Percentiles rank a stretch among this genome's conserved stretches.
phyloP scores from a whole-genome alignment of 2,329 filamentous ascomycete genomes.

The Neofusicoccum cordaticola region DNA sequence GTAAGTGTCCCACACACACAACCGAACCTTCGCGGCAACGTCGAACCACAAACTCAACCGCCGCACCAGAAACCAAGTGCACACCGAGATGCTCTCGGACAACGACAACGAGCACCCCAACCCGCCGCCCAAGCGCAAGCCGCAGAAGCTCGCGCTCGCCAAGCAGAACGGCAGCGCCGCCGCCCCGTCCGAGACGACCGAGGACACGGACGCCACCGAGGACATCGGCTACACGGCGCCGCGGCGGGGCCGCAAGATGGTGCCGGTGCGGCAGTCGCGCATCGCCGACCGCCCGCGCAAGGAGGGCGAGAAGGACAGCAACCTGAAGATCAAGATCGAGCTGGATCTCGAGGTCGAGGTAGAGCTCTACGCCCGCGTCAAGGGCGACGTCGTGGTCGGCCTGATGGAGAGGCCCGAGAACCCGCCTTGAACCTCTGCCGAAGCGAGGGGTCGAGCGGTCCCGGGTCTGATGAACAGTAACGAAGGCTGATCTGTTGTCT shows the following conservation, averaged over 20 bases:
- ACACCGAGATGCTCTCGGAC: too few species aligned
- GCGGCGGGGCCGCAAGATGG: slow-evolving; percentile 23
- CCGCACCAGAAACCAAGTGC: too few species aligned
- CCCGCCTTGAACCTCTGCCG: too few species aligned
- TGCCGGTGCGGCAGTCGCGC: slow-evolving; percentile 37
- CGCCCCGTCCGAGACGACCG: too few species aligned
- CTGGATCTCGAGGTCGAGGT: slow-evolving; percentile 64
- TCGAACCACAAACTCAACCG: too few species aligned
- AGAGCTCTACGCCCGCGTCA: slow-evolving; percentile 58
- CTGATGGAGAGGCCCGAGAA: slow-evolving; percentile 44
- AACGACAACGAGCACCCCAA: too few species aligned
- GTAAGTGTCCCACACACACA: too few species aligned
- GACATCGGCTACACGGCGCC: slow-evolving; percentile 32
- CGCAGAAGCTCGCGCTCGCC: too few species aligned
- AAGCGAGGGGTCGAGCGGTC: not conserved
- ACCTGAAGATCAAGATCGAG: slow-evolving; percentile 61
- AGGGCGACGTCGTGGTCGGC: slow-evolving; percentile 60
- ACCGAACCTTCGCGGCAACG: too few species aligned
- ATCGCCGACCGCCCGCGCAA: slow-evolving; percentile 39
- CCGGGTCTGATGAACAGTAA: too few species aligned
- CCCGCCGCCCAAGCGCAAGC: too few species aligned
- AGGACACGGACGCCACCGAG: slow-evolving; percentile 14
- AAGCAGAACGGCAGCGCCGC: too few species aligned
- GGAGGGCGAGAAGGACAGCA: slow-evolving; percentile 51
- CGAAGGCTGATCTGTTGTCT: slow-evolving; percentile 17